Evolutionary conservation across 257 asterid genomes (phyloP), one percentile per base, ranked within the genome.

Genomic region (Nemophila menziesii): DNA sequence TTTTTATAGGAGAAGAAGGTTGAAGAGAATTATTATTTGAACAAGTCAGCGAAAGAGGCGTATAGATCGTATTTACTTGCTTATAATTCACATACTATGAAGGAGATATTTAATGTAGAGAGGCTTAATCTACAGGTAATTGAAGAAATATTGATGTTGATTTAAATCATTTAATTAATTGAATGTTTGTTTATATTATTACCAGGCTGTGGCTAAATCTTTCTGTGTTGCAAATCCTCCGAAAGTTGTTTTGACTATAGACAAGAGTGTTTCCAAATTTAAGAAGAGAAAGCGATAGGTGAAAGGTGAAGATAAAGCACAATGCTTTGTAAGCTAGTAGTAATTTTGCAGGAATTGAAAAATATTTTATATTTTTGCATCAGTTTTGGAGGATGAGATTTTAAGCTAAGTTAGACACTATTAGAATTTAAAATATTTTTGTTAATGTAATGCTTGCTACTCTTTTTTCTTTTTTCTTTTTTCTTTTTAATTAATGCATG

Each of bases 201-300:
- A 47, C 62, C 78, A 87, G 98, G 96, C 79, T 20, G 96, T 90
- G 67, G 94, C 98, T 56, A 73, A 94, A 42, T 90, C 98, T 4
- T 90, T 90, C 68, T 81, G 96, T 46, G 76, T 85, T 46, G 49
- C 71, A 1, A 68, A 70, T 45, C 98, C 96, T 43, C 96, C 98
- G 8, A 72, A 66, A 50, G 84, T 81, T 22, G 69, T 68, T 69
- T 19, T 90, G 36, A 78, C 78, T 74, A 77, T 85, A 27, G 96
- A 81, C 55, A 90, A 96, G 53, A 90, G 51, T 5, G 80, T 86
- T 0, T 76, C 94, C 62, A 90, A 78, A 72, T 78, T 69, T 57
- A 54, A 93, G 71, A 79, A 74, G 71, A 82, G 74, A 33, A 27
- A 47, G 29, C 76, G 58, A 11, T 64, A 55, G 24, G 49, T 29